Base-by-base conservation (phyloP, 176 grass and related monocot species). In the Phoenix roebelenii region DNA sequence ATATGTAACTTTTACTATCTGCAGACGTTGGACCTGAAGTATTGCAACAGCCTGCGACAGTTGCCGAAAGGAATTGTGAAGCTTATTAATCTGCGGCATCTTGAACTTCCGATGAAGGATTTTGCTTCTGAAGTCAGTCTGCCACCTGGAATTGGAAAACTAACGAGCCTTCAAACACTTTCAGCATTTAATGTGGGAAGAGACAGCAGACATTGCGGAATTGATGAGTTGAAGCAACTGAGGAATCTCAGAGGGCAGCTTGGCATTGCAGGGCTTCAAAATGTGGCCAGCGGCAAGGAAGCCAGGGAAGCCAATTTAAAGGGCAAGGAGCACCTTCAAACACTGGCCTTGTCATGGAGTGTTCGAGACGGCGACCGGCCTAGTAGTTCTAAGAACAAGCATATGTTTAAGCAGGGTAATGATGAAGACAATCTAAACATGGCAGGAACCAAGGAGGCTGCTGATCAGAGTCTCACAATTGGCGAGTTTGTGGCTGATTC, bases 301-400 rank as follows among this genome's bases (percentile, higher is more conserved):
- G 55, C 54, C 5, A 56, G 39, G 3, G 17, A 51, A 6, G 54
- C 24, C 22, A 66, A 66, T 12, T 17, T 66, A 9, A 18, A 22
- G 16, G 59, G 48, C 19, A 58, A 53, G 24, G 0, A 55, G 15
- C 4, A 74, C 28, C 22, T 82, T 10, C 53, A 55, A 57, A 50
- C 22, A 15, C 5, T 82, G 17, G n/a, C 49, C 49, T 82, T 87
- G 30, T 55, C 18, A 0, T 74, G 79, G 84, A 72, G 59, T 26
- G 28, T 12, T 25, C 6, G 32, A 55, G 60, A 72, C 49, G 50
- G 53, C 39, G 15, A 72, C 25, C 4, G 4, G 25, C 25, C 25
- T 0, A 5, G 4, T 28, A 28, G 25, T 28, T 28, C 25, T 28
- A 28, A 28, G 5, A 28, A 4, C 25, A 28, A 28, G 25, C 25